A percentile compares a stretch with the other conserved stretches of the same genome.
phyloP scores from a whole-genome alignment of 2,329 filamentous ascomycete species.

The Pyrenochaeta sp. region DNA sequence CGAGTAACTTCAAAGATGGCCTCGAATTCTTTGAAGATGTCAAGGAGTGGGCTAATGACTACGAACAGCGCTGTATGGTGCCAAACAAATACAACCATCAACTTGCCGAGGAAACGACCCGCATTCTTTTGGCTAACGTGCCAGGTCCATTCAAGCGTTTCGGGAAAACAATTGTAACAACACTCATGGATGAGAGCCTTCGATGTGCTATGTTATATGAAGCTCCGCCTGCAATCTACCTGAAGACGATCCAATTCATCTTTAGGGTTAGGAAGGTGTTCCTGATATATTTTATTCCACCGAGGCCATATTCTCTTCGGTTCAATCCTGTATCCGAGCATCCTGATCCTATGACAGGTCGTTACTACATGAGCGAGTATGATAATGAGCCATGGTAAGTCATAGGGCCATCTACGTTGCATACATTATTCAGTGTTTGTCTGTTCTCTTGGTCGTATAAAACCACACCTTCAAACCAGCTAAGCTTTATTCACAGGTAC shows the following conservation, averaged over 20 bases:
- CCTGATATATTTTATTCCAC: constrained; percentile 67
- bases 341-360: constrained; percentile 57
- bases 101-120: constrained; percentile 66
- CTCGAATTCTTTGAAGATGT: constrained; percentile 64
- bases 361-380: constrained; percentile 28
- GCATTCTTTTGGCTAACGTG: constrained; percentile 68
- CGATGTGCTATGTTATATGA: constrained; percentile 66
- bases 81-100: constrained; percentile 48
- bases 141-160: constrained; percentile 55
- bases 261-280: constrained; percentile 64
- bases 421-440: too few relatives aligned
- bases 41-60: constrained; percentile 60
- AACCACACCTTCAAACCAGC: background rate
- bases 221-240: constrained; percentile 47
- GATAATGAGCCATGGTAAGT: constrained; percentile 51
- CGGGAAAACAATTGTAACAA: constrained; percentile 61
- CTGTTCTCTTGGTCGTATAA: too few relatives aligned
- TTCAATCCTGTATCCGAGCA: constrained; percentile 51
- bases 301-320: constrained; percentile 55
- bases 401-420: constrained; percentile 19
- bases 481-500: constrained; percentile 26
- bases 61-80: constrained; percentile 69
- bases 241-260: constrained; percentile 55
- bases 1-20: constrained; percentile 55
- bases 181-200: constrained; percentile 71